Evolutionary conservation across 192 early-diverging fungal species (phyloP).

Genomic region (Coemansia biformis): DNA sequence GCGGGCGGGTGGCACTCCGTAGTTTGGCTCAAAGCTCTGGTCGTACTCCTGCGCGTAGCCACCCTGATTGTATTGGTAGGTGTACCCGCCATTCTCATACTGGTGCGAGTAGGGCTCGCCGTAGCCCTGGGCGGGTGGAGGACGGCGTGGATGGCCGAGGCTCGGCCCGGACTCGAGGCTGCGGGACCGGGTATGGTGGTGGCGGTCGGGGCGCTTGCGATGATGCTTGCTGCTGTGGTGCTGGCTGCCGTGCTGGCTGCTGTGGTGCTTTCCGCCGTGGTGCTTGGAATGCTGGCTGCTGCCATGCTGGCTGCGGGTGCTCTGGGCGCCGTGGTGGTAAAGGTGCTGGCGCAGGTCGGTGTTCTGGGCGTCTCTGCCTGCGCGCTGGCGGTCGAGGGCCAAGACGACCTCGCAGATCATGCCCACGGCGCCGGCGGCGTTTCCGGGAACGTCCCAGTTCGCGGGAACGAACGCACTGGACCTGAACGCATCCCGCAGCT

Average conservation of each 20-base stretch:
- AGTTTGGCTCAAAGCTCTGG: too few species aligned
- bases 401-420: conserved; percentile 31
- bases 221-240: too few species aligned
- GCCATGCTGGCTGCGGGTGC: conserved; percentile 1
- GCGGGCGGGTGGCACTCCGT: too few species aligned
- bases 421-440: conserved; percentile 12
- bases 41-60: background rate
- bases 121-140: background rate
- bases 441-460: conserved; percentile 28
- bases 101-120: background rate
- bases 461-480: conserved; percentile 39
- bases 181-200: background rate
- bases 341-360: conserved; percentile 10
- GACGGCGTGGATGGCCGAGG: background rate
- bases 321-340: conserved; percentile 7
- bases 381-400: conserved; percentile 25
- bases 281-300: background rate
- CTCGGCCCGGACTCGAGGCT: too few species aligned
- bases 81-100: background rate
- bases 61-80: background rate
- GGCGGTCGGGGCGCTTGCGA: too few species aligned
- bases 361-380: conserved; percentile 6
- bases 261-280: too few species aligned
- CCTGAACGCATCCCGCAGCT: conserved; percentile 19
- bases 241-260: too few species aligned